Percentiles rank a stretch among this genome's conserved stretches.
Conservation (phyloP, 2,329 filamentous ascomycete species). For the Fusarium piperis region DNA sequence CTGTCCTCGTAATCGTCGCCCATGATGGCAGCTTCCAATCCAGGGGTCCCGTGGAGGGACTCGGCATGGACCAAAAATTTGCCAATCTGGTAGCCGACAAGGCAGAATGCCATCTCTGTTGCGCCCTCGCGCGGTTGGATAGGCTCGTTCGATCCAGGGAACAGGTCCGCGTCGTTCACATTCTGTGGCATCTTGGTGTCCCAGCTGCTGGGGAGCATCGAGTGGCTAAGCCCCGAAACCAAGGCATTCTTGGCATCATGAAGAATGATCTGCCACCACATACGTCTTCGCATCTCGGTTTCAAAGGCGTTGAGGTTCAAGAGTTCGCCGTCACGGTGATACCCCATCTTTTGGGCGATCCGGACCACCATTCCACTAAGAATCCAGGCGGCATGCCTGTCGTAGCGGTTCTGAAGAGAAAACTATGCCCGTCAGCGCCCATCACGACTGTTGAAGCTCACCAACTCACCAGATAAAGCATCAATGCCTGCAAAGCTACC, state of each 20-base stretch:
- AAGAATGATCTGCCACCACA: slow-evolving; percentile 73
- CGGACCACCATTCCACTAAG: slow-evolving; percentile 69
- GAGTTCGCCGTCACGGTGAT: slow-evolving; percentile 69
- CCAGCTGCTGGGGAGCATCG: slow-evolving; percentile 62
- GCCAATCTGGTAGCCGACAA: slow-evolving; percentile 61
- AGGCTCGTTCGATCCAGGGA: slow-evolving; percentile 61
- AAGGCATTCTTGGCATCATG: slow-evolving; percentile 67
- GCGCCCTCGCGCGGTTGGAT: slow-evolving; percentile 63
- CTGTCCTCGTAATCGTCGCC: slow-evolving; percentile 51
- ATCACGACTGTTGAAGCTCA: not conserved
- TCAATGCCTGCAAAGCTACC: slow-evolving; percentile 66
- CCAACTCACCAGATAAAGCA: slow-evolving; percentile 62
- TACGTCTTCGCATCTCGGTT: slow-evolving; percentile 71
- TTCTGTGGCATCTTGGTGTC: slow-evolving; percentile 67
- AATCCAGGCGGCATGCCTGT: slow-evolving; percentile 68
- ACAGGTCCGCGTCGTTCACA: slow-evolving; percentile 67
- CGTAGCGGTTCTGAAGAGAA: slow-evolving; percentile 66
- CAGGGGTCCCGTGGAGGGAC: slow-evolving; percentile 52
- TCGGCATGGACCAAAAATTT: slow-evolving; percentile 59
- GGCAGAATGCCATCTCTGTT: slow-evolving; percentile 69
- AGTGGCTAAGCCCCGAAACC: slow-evolving; percentile 65
- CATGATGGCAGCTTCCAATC: slow-evolving; percentile 61
- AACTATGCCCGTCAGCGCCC: slow-evolving; percentile 49
- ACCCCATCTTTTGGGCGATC: slow-evolving; percentile 73
- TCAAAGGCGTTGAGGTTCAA: slow-evolving; percentile 69